phyloP scores from a whole-genome alignment of 352 stramenopile species.

The Albugo laibachii region DNA sequence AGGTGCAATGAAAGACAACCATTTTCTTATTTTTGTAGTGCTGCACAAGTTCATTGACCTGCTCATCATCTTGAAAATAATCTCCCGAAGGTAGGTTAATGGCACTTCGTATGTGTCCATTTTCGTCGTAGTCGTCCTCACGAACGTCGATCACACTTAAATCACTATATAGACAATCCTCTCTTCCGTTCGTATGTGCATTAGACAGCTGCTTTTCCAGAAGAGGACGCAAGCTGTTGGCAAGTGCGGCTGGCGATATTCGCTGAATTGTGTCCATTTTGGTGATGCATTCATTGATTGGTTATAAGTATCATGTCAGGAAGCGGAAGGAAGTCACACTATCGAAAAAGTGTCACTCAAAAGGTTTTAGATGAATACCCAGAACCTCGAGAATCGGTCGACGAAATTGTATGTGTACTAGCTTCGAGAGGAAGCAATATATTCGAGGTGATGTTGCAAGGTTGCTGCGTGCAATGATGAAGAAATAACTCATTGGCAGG shows the following conservation, averaged over 20 bases:
- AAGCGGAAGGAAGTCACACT: constrained; percentile 74
- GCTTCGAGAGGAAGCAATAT: constrained; percentile 88
- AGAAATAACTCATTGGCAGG: too few relatives aligned
- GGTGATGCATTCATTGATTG: background rate
- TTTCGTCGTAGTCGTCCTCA: constrained; percentile 40
- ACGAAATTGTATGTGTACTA: constrained; percentile 84
- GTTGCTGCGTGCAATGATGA: background rate
- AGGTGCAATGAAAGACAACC: constrained; percentile 79
- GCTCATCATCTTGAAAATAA: constrained; percentile 57
- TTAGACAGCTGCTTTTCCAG: too few relatives aligned
- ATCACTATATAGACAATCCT: too few relatives aligned
- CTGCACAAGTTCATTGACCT: constrained; percentile 54
- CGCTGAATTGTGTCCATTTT: background rate
- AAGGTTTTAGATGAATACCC: constrained; percentile 81
- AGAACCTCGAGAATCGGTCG: constrained; percentile 66
- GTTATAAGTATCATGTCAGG: constrained; percentile 52
- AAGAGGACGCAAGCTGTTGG: too few relatives aligned
- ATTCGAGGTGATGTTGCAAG: constrained; percentile 75
- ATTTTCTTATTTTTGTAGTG: constrained; percentile 35
- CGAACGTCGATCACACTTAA: constrained; percentile 35
- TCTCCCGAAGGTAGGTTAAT: constrained; percentile 53
- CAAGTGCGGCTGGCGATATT: background rate
- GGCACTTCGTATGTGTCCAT: constrained; percentile 51
- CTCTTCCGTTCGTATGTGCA: too few relatives aligned
- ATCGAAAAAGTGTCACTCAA: constrained; percentile 86